Percentiles rank a stretch among this genome's conserved stretches.
Conservation (phyloP, 2,329 filamentous ascomycete genomes). For the Paraphoma sp. region DNA sequence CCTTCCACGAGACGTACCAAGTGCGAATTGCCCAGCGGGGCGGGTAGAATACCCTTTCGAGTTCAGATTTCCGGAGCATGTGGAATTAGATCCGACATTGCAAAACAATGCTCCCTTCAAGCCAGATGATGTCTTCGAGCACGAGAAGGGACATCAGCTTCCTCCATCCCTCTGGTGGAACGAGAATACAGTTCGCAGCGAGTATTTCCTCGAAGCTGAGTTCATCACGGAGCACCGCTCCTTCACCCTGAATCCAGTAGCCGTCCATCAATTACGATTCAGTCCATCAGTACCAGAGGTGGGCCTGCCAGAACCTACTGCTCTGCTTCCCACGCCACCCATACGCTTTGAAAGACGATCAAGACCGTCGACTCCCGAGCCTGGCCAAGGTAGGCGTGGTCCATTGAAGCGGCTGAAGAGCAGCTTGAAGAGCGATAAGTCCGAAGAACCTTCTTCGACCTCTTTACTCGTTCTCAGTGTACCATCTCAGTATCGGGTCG, state of each 20-base stretch:
- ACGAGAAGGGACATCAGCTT: constrained; percentile 16
- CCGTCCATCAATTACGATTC: constrained; percentile 24
- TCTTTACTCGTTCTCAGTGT: constrained; percentile 20
- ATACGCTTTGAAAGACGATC: constrained; percentile 20
- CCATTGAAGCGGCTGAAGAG: constrained; percentile 15
- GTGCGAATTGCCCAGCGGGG: constrained; percentile 18
- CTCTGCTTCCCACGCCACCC: constrained; percentile 10
- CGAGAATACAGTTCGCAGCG: constrained; percentile 18
- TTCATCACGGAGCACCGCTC: constrained; percentile 17
- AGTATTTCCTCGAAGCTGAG: constrained; percentile 29
- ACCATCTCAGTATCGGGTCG: constrained; percentile 18
- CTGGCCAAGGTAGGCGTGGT: constrained; percentile 6
- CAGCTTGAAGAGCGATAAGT: constrained; percentile 11
- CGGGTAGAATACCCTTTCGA: constrained; percentile 28
- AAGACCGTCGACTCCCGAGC: constrained; percentile 13
- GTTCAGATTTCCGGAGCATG: constrained; percentile 27
- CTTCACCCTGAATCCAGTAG: constrained; percentile 20
- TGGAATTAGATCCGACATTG: constrained; percentile 13
- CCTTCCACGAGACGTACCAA: constrained; percentile 11
- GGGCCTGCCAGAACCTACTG: not conserved
- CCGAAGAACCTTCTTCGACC: constrained; percentile 14
- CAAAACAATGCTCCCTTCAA: constrained; percentile 15
- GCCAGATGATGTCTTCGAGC: constrained; percentile 15
- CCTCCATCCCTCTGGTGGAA: constrained; percentile 27
- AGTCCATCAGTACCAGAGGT: constrained; percentile 21